Conservation (phyloP, 306 rosid genomes). For the Glycine soja region DNA sequence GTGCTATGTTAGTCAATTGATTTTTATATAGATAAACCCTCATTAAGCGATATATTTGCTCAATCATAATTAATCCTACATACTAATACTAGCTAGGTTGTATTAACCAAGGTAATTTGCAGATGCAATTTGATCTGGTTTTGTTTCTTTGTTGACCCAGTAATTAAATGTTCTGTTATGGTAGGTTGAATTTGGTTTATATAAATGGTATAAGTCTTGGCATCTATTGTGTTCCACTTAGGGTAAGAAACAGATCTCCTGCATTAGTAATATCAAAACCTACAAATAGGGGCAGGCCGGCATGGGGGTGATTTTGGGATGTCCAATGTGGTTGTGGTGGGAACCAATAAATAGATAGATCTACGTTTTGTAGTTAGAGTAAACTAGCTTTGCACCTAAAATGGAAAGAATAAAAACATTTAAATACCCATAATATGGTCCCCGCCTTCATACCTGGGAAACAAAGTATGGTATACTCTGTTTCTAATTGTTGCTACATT, state of each 20-base stretch:
- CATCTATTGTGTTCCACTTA: slow-evolving; percentile 38
- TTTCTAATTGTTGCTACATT: slow-evolving; percentile 45
- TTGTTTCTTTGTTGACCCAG: no score
- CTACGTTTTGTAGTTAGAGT: slow-evolving; percentile 29
- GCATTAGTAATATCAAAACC: slow-evolving; percentile 45
- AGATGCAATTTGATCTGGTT: not conserved
- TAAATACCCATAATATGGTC: slow-evolving; percentile 40
- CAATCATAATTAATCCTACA: not conserved
- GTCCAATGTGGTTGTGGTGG: slow-evolving; percentile 36
- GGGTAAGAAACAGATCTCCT: slow-evolving; percentile 21
- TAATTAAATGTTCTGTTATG: no score
- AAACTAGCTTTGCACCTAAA: slow-evolving; percentile 43
- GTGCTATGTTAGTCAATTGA: no score
- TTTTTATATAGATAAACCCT: no score
- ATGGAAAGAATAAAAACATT: slow-evolving; percentile 43
- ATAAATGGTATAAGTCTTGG: slow-evolving; percentile 42
- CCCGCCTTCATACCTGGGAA: slow-evolving; percentile 38
- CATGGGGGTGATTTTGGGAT: slow-evolving; percentile 31
- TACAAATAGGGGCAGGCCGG: slow-evolving; percentile 43
- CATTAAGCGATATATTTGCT: no score
- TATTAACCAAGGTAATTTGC: not conserved
- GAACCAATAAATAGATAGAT: slow-evolving; percentile 51
- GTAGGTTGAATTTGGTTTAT: not conserved
- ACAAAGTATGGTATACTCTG: slow-evolving; percentile 44
- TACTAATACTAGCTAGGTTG: not conserved